phyloP scores from a whole-genome alignment of 331 rosid species.

The Malus hybrid region DNA sequence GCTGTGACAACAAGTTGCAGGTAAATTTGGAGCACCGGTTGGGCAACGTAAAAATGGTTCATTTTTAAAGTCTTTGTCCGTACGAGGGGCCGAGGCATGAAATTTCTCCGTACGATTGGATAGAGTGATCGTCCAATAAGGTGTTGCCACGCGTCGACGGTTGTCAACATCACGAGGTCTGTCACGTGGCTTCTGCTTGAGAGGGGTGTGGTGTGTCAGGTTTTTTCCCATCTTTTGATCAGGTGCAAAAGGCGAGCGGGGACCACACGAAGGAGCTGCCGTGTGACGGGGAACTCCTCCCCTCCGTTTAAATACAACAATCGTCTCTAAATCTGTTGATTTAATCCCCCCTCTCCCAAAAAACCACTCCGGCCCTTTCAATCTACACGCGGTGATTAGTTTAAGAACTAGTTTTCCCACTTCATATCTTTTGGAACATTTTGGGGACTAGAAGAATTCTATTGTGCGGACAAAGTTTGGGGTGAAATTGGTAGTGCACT shows the following conservation, averaged over 20 bases:
- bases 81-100: background rate
- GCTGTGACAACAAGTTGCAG: background rate
- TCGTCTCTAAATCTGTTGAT: no score
- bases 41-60: background rate
- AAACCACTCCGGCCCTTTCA: no score
- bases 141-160: background rate
- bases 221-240: background rate
- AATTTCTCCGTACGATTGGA: constrained; percentile 17
- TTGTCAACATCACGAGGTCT: background rate
- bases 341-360: no score
- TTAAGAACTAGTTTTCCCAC: no score
- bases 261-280: background rate
- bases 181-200: constrained; percentile 26
- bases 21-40: constrained; percentile 27
- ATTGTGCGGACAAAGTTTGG: no score
- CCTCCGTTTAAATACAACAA: background rate
- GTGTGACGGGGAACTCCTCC: background rate
- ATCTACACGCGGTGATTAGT: no score
- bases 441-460: no score
- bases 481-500: no score
- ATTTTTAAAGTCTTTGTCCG: constrained; percentile 6
- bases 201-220: background rate
- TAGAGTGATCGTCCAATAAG: background rate
- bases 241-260: background rate
- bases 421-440: no score